These are phyloP conservation scores for Fusarium penzigii DNA, from an alignment of 2,329 filamentous ascomycete genomes.

Conservation along the genomic window DNA sequence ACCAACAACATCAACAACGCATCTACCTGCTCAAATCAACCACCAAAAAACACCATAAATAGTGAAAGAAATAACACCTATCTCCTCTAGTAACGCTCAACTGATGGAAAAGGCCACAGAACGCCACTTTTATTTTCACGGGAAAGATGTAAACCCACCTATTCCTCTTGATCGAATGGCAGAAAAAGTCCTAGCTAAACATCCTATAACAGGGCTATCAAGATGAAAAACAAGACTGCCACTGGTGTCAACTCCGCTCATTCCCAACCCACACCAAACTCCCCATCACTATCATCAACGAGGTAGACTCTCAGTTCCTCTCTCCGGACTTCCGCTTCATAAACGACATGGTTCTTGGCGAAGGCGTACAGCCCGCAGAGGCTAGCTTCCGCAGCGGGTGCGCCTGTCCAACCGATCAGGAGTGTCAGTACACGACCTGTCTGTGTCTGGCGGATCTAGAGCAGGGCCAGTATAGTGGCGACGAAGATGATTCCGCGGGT, in stretches of 20 bases:
- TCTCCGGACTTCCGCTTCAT: slow-evolving; percentile 71
- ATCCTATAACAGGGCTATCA: slow-evolving; percentile 31
- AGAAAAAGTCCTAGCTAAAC: background rate
- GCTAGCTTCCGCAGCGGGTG: slow-evolving; percentile 70
- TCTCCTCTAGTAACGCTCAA: background rate
- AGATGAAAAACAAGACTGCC: slow-evolving; percentile 49
- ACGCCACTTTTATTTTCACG: slow-evolving; percentile 54
- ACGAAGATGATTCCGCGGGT: slow-evolving; percentile 36
- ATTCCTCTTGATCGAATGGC: background rate
- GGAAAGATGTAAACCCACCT: slow-evolving; percentile 32
- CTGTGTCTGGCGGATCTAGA: slow-evolving; percentile 68
- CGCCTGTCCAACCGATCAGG: slow-evolving; percentile 59
- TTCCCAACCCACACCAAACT: slow-evolving; percentile 50
- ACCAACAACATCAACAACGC: too few relatives aligned
- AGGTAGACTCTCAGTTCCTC: slow-evolving; percentile 54
- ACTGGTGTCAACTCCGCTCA: slow-evolving; percentile 61
- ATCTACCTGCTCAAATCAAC: too few relatives aligned
- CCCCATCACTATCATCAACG: slow-evolving; percentile 66
- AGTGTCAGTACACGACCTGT: slow-evolving; percentile 69
- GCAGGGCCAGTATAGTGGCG: slow-evolving; percentile 49
- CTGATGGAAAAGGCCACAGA: slow-evolving; percentile 46
- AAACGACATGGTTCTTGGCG: slow-evolving; percentile 57
- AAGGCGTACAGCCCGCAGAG: slow-evolving; percentile 61
- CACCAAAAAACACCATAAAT: background rate
- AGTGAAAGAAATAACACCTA: background rate